Base-by-base conservation (phyloP, 805 yeast genomes). In the Yamadazyma ubonensis region DNA sequence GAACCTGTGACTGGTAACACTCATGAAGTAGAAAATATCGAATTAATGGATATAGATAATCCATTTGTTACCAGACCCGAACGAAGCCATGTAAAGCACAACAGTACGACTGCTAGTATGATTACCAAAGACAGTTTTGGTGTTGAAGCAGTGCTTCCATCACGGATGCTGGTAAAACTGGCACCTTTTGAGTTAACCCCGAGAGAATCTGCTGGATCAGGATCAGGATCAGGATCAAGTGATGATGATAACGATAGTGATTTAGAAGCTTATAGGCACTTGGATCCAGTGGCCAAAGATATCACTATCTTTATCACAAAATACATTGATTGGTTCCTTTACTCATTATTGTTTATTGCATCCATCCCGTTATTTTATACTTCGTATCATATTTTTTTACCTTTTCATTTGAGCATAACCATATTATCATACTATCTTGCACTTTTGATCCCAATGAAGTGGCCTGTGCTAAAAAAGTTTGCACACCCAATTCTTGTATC, bases 401-500 rank as follows among this genome's bases (percentile, higher is more conserved):
- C 81, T 7, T 73, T 80, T 42, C 89, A 86, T 39, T 57, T 83
- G 37, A 73, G 80, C 15, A 62, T 81, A 25, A 77, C 85, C 1
- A 74, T 84, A 3, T 48, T 79, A 28, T 63, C 79, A 16, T 85
- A 81, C 56, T 70, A 74, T 43, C 47, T 66, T 8, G 76, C 81
- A 25, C 52, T 75, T 26, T 59, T 71, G 16, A 65, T 75, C 15
- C 71, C 81, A 3, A 55, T 58, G 36, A 58, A 52, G 28, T 66
- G 58, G 79, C 51, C 76, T 64, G 17, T 67, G 51, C 43, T 74
- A 52, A 61, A 73, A 70, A 54, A 71, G 61, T 54, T 73, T 66
- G 68, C 84, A 11, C 93, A 86, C 53, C 95, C 95, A 0, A 83
- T 86, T 23, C 62, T 86, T 36, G 67, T 83, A 21, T 76, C 81